Evolutionary conservation across 179 eudicot genomes (phyloP).

Genomic region (Sideroxylon spinosum): DNA sequence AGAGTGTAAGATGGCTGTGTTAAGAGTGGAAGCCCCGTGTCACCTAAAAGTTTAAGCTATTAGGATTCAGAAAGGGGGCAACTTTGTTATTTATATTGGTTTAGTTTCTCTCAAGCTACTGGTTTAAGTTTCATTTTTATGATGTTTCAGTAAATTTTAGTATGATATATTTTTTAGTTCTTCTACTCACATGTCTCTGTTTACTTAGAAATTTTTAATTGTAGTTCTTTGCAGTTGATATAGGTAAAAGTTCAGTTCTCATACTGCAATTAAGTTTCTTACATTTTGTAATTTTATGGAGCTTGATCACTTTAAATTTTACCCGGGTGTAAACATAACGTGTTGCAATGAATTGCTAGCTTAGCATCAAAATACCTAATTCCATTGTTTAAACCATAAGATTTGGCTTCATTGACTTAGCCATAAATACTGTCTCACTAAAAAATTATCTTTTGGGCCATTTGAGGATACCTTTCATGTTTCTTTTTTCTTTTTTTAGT

Average conservation of each 20-base stretch:
- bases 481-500: too few relatives aligned
- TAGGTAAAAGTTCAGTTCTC: neutral
- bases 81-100: too few relatives aligned
- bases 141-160: too few relatives aligned
- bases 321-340: neutral
- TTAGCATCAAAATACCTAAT: neutral
- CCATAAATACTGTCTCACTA: neutral
- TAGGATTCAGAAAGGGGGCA: too few relatives aligned
- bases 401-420: neutral
- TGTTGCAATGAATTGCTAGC: neutral
- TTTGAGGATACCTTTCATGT: neutral
- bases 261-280: neutral
- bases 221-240: neutral
- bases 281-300: neutral
- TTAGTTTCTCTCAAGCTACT: too few relatives aligned
- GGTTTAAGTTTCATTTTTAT: too few relatives aligned
- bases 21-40: too few relatives aligned
- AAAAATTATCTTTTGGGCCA: neutral
- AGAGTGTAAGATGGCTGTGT: too few relatives aligned
- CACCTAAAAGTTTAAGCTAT: too few relatives aligned
- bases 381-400: neutral
- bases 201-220: slow-evolving; percentile 2
- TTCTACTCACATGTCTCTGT: neutral
- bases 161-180: neutral
- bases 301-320: neutral